These are phyloP conservation scores for Pestalotiopsis sp. DNA, from an alignment of 2,329 filamentous ascomycete genomes.

Conservation along the genomic window DNA sequence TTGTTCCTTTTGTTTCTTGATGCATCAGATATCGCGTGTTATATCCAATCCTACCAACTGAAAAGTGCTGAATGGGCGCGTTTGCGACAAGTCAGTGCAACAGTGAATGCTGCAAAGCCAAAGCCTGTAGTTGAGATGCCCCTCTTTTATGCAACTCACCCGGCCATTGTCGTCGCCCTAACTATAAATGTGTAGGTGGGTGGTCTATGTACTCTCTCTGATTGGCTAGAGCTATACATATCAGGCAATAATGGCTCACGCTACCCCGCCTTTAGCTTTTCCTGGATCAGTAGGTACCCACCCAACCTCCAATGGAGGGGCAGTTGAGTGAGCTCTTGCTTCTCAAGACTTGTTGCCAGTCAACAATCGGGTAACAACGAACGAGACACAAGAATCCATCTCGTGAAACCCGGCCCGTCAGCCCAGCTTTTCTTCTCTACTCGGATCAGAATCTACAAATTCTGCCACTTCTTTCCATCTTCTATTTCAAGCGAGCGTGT, in stretches of 20 bases:
- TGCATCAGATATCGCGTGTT: neutral
- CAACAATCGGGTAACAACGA: neutral
- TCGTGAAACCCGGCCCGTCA: neutral
- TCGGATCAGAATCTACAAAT: neutral
- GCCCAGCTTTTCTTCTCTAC: neutral
- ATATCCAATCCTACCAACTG: neutral
- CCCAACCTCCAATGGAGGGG: neutral
- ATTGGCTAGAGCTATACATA: conserved; percentile 3
- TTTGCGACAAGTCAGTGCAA: neutral
- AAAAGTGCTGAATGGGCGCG: neutral
- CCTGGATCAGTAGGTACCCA: neutral
- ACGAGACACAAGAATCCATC: neutral
- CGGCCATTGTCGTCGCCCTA: conserved; percentile 8
- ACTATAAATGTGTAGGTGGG: neutral
- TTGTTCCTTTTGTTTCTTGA: neutral
- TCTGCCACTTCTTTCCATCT: neutral
- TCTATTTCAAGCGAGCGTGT: neutral
- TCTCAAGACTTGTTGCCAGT: neutral
- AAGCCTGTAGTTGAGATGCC: neutral
- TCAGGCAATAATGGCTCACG: conserved; percentile 7
- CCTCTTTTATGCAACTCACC: conserved; percentile 1
- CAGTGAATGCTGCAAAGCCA: neutral
- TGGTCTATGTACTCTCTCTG: neutral
- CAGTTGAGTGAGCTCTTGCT: neutral
- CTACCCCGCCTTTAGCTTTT: conserved; percentile 12